These are phyloP conservation scores for Glycine latifolia DNA, from an alignment of 306 rosid species.

Conservation along the genomic window DNA sequence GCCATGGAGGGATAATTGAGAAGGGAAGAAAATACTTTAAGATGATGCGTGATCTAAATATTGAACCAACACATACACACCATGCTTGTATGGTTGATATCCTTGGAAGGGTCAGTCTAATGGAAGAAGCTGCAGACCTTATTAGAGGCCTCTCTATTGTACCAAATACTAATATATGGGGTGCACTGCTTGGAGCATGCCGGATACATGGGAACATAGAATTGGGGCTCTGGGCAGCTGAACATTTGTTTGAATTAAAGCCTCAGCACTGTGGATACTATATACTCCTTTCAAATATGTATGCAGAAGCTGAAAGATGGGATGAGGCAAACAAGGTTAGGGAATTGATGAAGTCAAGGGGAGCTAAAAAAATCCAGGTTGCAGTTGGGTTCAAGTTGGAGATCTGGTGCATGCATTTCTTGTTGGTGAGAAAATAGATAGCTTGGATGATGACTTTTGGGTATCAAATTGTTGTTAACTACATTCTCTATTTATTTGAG, in stretches of 20 bases:
- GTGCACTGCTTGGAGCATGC: constrained; percentile 92
- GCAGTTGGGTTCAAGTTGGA: constrained; percentile 82
- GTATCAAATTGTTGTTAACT: constrained; percentile 40
- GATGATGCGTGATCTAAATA: constrained; percentile 61
- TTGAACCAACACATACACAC: constrained; percentile 78
- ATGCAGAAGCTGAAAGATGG: constrained; percentile 94
- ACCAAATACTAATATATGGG: constrained; percentile 87
- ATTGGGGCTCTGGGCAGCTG: constrained; percentile 82
- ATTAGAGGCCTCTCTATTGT: constrained; percentile 62
- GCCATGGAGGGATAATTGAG: constrained; percentile 87
- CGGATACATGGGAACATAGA: constrained; percentile 76
- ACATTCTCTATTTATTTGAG: neutral
- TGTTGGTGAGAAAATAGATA: constrained; percentile 64
- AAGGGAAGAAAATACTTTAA: constrained; percentile 70
- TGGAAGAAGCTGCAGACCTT: constrained; percentile 79
- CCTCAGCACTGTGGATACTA: constrained; percentile 89
- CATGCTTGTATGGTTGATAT: constrained; percentile 91
- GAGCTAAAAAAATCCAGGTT: constrained; percentile 77
- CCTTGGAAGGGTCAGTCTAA: constrained; percentile 83
- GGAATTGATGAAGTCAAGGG: constrained; percentile 80
- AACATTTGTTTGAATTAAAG: constrained; percentile 70
- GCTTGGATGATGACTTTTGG: constrained; percentile 57
- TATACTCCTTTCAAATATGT: constrained; percentile 85
- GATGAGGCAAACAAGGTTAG: constrained; percentile 78
- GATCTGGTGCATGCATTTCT: constrained; percentile 68